These are phyloP conservation scores for Xylariaceae sp. DNA, from an alignment of 2,329 filamentous ascomycete species.

Conservation along the genomic window DNA sequence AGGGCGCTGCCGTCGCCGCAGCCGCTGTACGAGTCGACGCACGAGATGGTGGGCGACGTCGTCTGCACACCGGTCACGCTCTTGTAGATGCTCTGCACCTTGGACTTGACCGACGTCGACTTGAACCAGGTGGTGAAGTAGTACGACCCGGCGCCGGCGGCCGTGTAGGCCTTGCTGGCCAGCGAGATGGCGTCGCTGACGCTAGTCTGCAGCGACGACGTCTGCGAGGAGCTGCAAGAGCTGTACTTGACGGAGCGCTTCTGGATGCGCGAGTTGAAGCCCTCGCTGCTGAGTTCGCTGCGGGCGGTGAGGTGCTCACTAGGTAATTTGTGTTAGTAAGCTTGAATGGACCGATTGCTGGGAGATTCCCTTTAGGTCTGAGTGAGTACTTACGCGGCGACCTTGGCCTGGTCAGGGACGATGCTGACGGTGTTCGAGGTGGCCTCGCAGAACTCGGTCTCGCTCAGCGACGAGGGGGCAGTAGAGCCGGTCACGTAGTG, in stretches of 20 bases:
- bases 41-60: constrained; percentile 17
- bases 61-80: constrained; percentile 14
- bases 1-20: constrained; percentile 14
- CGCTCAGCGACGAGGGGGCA: constrained; percentile 14
- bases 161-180: constrained; percentile 10
- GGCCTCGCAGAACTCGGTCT: constrained; percentile 14
- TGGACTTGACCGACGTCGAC: constrained; percentile 10
- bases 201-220: constrained; percentile 8
- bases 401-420: constrained; percentile 14
- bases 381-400: constrained; percentile 11
- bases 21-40: constrained; percentile 13
- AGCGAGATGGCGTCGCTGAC: constrained; percentile 17
- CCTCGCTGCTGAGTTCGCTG: constrained; percentile 1
- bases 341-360: background rate
- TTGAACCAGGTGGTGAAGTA: constrained; percentile 20
- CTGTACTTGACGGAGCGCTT: constrained; percentile 17
- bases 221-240: constrained; percentile 15
- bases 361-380: background rate
- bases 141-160: constrained; percentile 5
- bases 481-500: constrained; percentile 16
- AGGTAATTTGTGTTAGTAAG: background rate
- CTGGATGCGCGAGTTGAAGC: constrained; percentile 18
- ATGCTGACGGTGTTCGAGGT: constrained; percentile 16
- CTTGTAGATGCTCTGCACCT: constrained; percentile 16
- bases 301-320: constrained; percentile 15